Conservation (phyloP, 148 eudicot genomes). For the Diospyros lotus region DNA sequence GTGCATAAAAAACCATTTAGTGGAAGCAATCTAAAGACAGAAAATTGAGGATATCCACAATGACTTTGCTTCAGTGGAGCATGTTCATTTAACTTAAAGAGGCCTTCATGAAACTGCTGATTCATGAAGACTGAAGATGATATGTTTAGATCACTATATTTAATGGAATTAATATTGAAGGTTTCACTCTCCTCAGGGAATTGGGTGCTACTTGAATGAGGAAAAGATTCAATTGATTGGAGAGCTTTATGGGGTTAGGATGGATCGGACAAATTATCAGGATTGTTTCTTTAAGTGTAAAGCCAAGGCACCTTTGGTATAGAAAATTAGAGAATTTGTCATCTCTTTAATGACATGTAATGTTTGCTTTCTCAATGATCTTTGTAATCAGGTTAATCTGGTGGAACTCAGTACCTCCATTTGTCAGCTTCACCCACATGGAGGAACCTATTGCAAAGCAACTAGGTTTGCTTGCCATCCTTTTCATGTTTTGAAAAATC, state of each 20-base stretch:
- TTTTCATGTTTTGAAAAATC: not conserved
- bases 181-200: not conserved
- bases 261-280: not conserved
- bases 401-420: conserved; percentile 12
- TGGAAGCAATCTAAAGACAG: not conserved
- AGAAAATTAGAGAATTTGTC: conserved; percentile 3
- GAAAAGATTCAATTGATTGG: not conserved
- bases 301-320: not conserved
- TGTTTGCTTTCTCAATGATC: not conserved
- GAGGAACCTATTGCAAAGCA: conserved; percentile 1
- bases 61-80: not conserved
- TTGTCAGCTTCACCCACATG: not conserved
- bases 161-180: not conserved
- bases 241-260: not conserved
- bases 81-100: not conserved
- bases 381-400: conserved; percentile 12
- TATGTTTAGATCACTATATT: not conserved
- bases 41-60: not conserved
- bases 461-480: conserved; percentile 10
- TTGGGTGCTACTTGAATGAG: not conserved
- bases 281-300: conserved; percentile 2
- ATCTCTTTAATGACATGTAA: not conserved
- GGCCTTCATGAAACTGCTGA: not conserved
- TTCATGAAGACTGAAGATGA: not conserved
- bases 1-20: not conserved